phyloP scores from a whole-genome alignment of 805 yeast species.

The Cyberlindnera japonica region DNA sequence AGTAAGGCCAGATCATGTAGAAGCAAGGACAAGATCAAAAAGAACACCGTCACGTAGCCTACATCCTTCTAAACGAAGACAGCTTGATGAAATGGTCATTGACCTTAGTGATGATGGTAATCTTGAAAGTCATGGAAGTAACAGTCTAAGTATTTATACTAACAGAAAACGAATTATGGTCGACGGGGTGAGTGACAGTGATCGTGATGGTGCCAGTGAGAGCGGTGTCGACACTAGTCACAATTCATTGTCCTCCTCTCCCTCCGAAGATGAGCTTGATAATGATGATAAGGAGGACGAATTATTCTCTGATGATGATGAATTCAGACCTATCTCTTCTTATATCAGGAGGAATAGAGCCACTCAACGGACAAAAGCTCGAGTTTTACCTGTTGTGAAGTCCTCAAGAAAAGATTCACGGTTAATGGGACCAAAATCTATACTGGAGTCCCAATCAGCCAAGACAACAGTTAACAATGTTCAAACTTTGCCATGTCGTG shows the following conservation, averaged over 20 bases:
- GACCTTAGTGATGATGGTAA: conserved; percentile 6
- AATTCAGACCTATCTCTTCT: conserved; percentile 29
- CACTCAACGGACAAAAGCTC: no score
- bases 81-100: conserved; percentile 11
- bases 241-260: neutral
- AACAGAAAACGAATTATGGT: no score
- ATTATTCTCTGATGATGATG: conserved; percentile 17
- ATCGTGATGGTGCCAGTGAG: conserved; percentile 11
- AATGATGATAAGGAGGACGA: conserved; percentile 16
- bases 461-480: neutral
- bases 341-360: no score
- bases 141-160: no score
- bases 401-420: no score
- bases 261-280: conserved; percentile 17
- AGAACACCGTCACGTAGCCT: neutral
- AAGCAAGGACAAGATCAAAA: neutral
- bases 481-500: conserved; percentile 75
- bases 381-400: no score
- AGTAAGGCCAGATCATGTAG: no score
- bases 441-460: neutral
- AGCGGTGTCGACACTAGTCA: neutral
- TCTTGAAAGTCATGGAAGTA: no score
- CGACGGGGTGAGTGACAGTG: no score
- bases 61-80: neutral
- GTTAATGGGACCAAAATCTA: neutral